phyloP scores from a whole-genome alignment of 768 basidiomycete species.

The Kwoniella botswanensis region DNA sequence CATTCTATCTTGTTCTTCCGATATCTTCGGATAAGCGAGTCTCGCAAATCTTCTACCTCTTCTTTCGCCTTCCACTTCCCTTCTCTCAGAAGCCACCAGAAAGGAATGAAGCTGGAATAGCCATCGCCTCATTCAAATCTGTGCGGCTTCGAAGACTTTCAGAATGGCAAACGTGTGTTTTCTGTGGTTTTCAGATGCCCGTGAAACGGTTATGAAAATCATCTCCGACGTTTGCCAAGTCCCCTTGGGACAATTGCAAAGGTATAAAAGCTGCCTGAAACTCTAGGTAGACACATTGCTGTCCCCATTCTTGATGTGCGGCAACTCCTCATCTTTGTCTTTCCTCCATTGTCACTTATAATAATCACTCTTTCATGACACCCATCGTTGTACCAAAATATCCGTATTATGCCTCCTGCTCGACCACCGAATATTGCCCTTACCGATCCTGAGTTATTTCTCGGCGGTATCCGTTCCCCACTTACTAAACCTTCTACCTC shows the following conservation, averaged over 20 bases:
- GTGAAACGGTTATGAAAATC: background rate
- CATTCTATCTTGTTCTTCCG: background rate
- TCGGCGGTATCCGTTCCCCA: constrained; percentile 10
- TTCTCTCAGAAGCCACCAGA: background rate
- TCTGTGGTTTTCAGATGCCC: background rate
- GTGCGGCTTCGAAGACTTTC: background rate
- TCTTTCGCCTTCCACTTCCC: background rate
- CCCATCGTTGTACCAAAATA: background rate
- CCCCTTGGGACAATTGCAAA: background rate
- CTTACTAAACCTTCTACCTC: constrained; percentile 16
- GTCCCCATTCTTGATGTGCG: too few species aligned
- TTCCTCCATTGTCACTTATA: too few species aligned
- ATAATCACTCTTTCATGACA: background rate
- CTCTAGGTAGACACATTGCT: too few species aligned
- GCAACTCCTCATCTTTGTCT: too few species aligned
- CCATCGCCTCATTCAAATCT: too few species aligned
- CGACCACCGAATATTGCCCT: constrained; percentile 6
- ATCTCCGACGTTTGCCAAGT: background rate
- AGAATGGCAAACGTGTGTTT: background rate
- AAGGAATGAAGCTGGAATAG: background rate
- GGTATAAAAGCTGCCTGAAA: background rate
- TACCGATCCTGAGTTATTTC: constrained; percentile 24
- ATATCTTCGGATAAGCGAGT: background rate
- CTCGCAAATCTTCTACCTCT: background rate
- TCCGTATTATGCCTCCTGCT: background rate